These are phyloP conservation scores for Talaromyces sp. DNA, from an alignment of 2,329 filamentous ascomycete species.

Conservation along the genomic window DNA sequence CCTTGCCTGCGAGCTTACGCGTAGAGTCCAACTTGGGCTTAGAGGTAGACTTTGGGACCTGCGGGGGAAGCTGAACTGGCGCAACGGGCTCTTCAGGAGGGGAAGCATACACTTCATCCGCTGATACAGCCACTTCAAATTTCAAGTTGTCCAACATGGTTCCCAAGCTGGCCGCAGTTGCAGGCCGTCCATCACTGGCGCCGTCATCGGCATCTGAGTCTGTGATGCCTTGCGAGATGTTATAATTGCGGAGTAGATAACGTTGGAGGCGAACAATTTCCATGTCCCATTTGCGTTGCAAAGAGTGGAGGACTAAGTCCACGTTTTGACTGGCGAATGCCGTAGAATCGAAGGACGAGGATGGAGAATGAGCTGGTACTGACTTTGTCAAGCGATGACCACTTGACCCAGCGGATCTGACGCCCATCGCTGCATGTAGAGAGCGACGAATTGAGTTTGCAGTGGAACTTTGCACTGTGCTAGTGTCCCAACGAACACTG, in stretches of 20 bases:
- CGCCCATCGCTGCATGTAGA: conserved; percentile 43
- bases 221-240: conserved; percentile 40
- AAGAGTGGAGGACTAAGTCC: conserved; percentile 42
- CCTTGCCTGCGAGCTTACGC: conserved; percentile 16
- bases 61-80: conserved; percentile 16
- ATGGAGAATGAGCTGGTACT: conserved; percentile 21
- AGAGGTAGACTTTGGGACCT: conserved; percentile 7
- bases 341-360: conserved; percentile 25
- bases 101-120: conserved; percentile 28
- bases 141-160: conserved; percentile 44
- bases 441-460: conserved; percentile 48
- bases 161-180: conserved; percentile 40
- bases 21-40: conserved; percentile 17
- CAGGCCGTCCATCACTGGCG: conserved; percentile 40
- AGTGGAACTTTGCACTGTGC: conserved; percentile 33
- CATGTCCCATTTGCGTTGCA: conserved; percentile 50
- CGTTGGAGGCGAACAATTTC: conserved; percentile 47
- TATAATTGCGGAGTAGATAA: conserved; percentile 52
- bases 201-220: conserved; percentile 34
- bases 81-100: conserved; percentile 20
- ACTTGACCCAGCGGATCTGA: conserved; percentile 25
- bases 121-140: conserved; percentile 36
- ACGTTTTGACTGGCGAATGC: conserved; percentile 42
- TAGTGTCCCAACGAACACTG: conserved; percentile 49
- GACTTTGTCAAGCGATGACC: conserved; percentile 39